Base-by-base conservation (phyloP, 805 yeast species). In the Sugiyamaella qingdaonensis region DNA sequence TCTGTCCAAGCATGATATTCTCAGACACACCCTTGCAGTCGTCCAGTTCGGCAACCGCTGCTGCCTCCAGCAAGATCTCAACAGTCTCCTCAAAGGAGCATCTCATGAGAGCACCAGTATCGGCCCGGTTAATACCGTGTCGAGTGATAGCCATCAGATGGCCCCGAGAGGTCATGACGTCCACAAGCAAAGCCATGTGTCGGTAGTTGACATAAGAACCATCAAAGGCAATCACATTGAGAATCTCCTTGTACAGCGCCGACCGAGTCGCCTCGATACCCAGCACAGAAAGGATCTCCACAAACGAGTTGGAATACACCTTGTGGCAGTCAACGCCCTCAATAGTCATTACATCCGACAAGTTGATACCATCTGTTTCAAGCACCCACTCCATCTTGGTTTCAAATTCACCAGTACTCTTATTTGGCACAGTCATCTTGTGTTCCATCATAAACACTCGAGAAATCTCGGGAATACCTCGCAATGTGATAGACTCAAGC, bases 71-170 rank as follows among this genome's bases (percentile, higher is more conserved):
- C 68, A 94, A 75, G 65, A 94, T 94, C 74, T 94, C 99, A 41
- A 94, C 99, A 7, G 99, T 94, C 72, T 94, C 99, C 74, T 94
- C 99, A 76, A 94, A 94, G 42, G 99, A 92, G 77, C 97, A 94
- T 73, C 99, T 84, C 99, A 94, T 94, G 67, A 94, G 79, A 1
- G 99, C 99, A 73, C 99, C 99, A 31, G 99, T 94, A 61, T 94
- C 97, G 36, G 96, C 87, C 74, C 99, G 85, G 73, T 94, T 94
- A 73, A 94, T 92, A 80, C 99, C 99, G 68, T 94, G 99, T 80
- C 99, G 95, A 43, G 98, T 92, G 65, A 94, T 91, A 39, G 99
- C 98, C 88, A 95, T 92, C 71, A 94, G 78, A 68, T 92, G 96
- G 66, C 99, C 99, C 67, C 96, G 85, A 37, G 96, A 88, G 1